These are phyloP conservation scores for Paracamarosporium sp. DNA, from an alignment of 2,329 filamentous ascomycete genomes.

Conservation along the genomic window DNA sequence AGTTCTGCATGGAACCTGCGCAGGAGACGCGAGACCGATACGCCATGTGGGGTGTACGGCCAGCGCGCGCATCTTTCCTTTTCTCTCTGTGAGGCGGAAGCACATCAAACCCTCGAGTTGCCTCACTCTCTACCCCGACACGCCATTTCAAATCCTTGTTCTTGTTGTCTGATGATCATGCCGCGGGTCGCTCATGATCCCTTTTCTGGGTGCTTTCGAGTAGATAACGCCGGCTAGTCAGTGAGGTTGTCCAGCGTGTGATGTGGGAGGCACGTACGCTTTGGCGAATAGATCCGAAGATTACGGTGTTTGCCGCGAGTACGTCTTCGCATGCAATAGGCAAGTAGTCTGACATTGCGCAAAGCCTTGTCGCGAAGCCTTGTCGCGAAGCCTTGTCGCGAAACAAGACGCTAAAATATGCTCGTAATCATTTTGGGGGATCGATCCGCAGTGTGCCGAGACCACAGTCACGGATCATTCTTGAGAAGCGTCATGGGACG, in stretches of 20 bases:
- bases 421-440: too few relatives aligned
- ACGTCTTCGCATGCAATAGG: neutral
- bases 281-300: constrained; percentile 4
- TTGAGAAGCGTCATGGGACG: neutral
- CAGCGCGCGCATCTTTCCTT: neutral
- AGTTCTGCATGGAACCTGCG: too few relatives aligned
- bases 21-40: too few relatives aligned
- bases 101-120: neutral
- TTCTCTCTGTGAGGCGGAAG: neutral
- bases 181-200: constrained; percentile 6
- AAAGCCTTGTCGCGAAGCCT: too few relatives aligned
- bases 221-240: constrained; percentile 1
- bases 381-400: too few relatives aligned
- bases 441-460: neutral
- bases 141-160: neutral
- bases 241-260: neutral
- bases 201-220: neutral
- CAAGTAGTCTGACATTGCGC: neutral
- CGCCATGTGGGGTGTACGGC: too few relatives aligned
- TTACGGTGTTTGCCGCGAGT: neutral
- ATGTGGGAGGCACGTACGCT: neutral
- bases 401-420: too few relatives aligned
- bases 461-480: neutral
- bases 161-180: neutral
- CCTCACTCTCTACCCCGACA: neutral